These are phyloP conservation scores for Fusarium sp. DNA, from an alignment of 2,329 filamentous ascomycete genomes.

Conservation along the genomic window DNA sequence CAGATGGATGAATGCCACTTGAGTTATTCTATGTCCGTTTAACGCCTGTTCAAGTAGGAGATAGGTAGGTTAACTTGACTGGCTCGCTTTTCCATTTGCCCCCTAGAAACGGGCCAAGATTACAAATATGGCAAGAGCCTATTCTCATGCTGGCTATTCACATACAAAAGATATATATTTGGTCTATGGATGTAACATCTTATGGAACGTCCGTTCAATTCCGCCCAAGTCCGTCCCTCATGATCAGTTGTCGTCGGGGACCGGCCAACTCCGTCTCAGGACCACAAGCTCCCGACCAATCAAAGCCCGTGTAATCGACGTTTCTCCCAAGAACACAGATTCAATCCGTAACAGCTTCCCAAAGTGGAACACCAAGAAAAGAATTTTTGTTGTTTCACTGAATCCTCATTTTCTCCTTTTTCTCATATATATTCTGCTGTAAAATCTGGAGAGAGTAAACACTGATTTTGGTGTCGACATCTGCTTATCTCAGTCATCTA, in stretches of 20 bases:
- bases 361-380: conserved; percentile 23
- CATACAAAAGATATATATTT: not conserved
- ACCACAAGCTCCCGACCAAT: conserved; percentile 23
- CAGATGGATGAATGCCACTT: not conserved
- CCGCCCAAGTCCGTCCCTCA: conserved; percentile 31
- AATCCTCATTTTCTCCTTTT: not conserved
- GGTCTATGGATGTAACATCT: not conserved
- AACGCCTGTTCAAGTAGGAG: not conserved
- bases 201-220: conserved; percentile 12
- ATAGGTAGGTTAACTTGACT: not conserved
- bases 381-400: conserved; percentile 15
- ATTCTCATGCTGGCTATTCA: not conserved
- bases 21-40: not conserved
- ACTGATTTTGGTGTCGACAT: not conserved
- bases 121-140: not conserved
- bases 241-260: conserved; percentile 24
- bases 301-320: conserved; percentile 18
- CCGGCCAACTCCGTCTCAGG: conserved; percentile 37
- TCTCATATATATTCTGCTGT: not conserved
- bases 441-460: not conserved
- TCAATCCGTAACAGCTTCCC: conserved; percentile 36
- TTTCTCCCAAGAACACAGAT: conserved; percentile 29
- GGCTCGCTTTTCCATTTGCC: not conserved
- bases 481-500: not conserved
- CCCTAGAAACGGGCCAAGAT: not conserved